Percentiles rank a stretch among this genome's conserved stretches.
Evolutionary conservation across 306 rosid species (phyloP).

Genomic region (Corylus heterophylla): DNA sequence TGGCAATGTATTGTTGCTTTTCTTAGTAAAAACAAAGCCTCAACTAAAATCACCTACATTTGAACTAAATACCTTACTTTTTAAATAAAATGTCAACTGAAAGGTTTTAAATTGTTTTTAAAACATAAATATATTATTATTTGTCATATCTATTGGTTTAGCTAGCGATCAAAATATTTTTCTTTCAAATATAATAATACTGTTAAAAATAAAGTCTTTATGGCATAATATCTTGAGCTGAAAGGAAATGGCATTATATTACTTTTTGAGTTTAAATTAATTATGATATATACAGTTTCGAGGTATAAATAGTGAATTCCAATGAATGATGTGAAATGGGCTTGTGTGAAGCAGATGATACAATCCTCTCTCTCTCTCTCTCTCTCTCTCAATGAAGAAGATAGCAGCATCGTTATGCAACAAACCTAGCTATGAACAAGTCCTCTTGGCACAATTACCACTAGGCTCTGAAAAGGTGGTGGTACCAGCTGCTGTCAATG

Average conservation of each 20-base stretch:
- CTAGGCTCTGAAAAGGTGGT: not conserved
- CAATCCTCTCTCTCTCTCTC: too few relatives aligned
- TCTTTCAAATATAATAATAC: not conserved
- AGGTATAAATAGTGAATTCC: too few relatives aligned
- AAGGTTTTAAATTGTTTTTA: not conserved
- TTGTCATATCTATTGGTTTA: not conserved
- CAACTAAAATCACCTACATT: not conserved
- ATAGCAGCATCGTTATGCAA: not conserved
- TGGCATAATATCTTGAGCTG: too few relatives aligned
- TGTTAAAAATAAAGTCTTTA: too few relatives aligned
- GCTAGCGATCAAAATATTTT: not conserved
- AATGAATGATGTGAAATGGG: too few relatives aligned
- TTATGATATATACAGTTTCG: too few relatives aligned
- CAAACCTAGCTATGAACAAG: not conserved
- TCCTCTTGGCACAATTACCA: not conserved
- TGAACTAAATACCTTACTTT: not conserved
- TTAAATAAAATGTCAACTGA: not conserved
- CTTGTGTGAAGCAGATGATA: too few relatives aligned
- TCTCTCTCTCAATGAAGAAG: not conserved
- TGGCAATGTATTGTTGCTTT: not conserved
- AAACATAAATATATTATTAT: not conserved
- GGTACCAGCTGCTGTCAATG: not conserved
- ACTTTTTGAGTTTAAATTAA: too few relatives aligned
- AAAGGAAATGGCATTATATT: too few relatives aligned
- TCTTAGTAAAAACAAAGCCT: not conserved